phyloP scores from a whole-genome alignment of 139 green algal genomes.

The Chlamydomonas asymmetrica region DNA sequence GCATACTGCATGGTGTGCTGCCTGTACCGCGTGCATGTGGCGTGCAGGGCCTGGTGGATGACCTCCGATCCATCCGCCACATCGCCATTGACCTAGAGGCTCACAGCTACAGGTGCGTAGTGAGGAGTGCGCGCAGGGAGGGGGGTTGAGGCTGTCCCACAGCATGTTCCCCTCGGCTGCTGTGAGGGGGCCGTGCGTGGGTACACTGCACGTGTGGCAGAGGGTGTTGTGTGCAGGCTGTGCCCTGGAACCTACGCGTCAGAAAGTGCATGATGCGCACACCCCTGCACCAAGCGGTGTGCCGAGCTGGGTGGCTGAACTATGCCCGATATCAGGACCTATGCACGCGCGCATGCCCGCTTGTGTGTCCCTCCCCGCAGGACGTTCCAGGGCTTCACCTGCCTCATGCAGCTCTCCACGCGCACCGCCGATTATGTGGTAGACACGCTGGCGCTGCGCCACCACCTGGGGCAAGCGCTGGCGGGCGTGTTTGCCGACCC shows the following conservation, averaged over 20 bases:
- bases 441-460: slow-evolving; percentile 76
- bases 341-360: neutral
- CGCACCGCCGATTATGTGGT: slow-evolving; percentile 84
- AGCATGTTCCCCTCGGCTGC: too few relatives aligned
- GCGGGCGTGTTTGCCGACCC: slow-evolving; percentile 71
- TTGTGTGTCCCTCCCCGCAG: slow-evolving; percentile 11
- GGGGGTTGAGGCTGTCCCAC: too few relatives aligned
- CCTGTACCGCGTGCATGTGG: neutral
- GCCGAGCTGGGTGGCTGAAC: neutral
- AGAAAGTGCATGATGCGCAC: neutral
- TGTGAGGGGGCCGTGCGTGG: neutral
- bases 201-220: neutral
- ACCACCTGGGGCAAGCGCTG: slow-evolving; percentile 56
- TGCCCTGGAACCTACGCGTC: too few relatives aligned
- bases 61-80: slow-evolving; percentile 50
- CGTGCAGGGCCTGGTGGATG: slow-evolving; percentile 33
- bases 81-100: slow-evolving; percentile 91
- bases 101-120: slow-evolving; percentile 70
- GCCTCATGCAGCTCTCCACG: slow-evolving; percentile 92
- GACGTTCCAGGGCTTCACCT: slow-evolving; percentile 84
- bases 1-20: too few relatives aligned
- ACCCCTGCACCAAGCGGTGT: neutral
- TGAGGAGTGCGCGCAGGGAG: slow-evolving; percentile 39
- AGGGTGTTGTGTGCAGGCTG: neutral
- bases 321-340: neutral